Base-by-base conservation (phyloP, 768 basidiomycete genomes). In the Boletus bicolor region DNA sequence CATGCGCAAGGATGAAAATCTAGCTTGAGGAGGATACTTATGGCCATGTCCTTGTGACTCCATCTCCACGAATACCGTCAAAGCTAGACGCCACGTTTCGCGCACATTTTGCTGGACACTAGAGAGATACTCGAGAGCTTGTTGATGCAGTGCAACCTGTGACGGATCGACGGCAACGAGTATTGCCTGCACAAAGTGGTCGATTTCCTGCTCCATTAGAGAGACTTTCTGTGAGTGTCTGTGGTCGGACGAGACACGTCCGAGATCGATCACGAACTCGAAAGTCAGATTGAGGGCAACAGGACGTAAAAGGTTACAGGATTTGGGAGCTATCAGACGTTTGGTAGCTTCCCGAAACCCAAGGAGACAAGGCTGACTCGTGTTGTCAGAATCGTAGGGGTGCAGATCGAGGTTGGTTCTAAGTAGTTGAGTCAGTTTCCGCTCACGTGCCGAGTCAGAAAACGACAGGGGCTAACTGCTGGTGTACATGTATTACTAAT, bases 111-210 rank as follows among this genome's bases (percentile, higher is more conserved):
- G 83, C 64, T 91, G 88, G 58, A 97, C 78, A 53, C 79, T 82
- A 30, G 83, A 79, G 34, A 98, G 77, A 71, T 89, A 98, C 53
- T 87, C 84, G 62, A 97, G 77, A 35, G 95, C 95, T 70, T 95
- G 87, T 55, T 86, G 87, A 73, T 94, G 91, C 35, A 96, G 74
- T 28, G 80, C 69, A 53, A 75, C 77, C 71, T 86, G 88, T 14
- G 78, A 75, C 51, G 87, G 88, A 76, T 93, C 87, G 57, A 89
- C 89, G 49, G 93, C 94, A 74, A 96, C 87, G 68, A 81, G 76
- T 72, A 95, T 93, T 46, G 94, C 94, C 74, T 87, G 88, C 17
- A 89, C 84, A 60, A 90, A 78, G 69, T 83, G 87, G 62, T 87
- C 82, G 64, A 87, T 78, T 75, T 89, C 84, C 66, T 82, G 84